Conservation (phyloP, 257 asterid genomes). For the Henckelia pumila region DNA sequence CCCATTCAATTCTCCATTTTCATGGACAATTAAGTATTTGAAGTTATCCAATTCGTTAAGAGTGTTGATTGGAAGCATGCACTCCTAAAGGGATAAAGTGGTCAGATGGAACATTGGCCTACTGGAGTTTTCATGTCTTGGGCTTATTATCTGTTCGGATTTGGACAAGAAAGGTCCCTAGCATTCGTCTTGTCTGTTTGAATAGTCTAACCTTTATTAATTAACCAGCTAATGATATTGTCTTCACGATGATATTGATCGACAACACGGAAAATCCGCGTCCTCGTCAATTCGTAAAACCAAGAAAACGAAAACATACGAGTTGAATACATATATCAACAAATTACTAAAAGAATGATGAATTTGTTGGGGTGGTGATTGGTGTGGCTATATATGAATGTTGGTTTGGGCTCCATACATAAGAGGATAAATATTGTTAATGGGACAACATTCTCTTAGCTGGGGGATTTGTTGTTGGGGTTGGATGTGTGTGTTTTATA, state of each 20-base stretch:
- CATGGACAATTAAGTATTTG: no score
- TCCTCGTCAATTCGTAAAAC: no score
- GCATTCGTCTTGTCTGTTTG: constrained; percentile 2
- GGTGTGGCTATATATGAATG: no score
- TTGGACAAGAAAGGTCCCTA: constrained; percentile 8
- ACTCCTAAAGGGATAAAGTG: neutral
- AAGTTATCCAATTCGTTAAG: no score
- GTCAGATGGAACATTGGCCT: neutral
- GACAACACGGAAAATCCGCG: no score
- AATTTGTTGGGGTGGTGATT: no score
- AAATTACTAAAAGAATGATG: no score
- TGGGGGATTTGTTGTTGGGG: constrained; percentile 16
- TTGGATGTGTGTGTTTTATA: no score
- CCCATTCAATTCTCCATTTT: no score
- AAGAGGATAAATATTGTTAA: neutral
- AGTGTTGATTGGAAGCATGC: neutral
- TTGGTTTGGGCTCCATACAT: no score
- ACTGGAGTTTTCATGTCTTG: constrained; percentile 19
- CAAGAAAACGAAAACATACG: no score
- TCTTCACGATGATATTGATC: constrained; percentile 1
- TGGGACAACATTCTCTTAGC: constrained; percentile 37
- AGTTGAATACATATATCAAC: no score
- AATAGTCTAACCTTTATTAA: constrained; percentile 1
- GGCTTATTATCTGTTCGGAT: constrained; percentile 25
- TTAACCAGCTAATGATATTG: constrained; percentile 17